Conservation (phyloP, 345 rosid genomes). For the Angophora floribunda region DNA sequence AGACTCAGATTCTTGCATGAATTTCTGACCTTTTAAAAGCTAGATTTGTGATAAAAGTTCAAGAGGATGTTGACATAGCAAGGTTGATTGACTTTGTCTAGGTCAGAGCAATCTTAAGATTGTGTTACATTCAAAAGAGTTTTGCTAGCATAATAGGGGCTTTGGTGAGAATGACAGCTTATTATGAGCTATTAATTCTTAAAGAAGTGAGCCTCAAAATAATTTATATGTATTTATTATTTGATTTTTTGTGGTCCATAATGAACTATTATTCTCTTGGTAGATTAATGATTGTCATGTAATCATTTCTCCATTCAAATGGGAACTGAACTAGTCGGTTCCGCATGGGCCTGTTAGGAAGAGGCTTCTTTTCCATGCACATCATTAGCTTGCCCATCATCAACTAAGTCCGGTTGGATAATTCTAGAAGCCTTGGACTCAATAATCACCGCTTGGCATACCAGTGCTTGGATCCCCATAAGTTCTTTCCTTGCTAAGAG, state of each 20-base stretch:
- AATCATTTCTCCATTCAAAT: not conserved
- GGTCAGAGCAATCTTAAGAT: slow-evolving; percentile 5
- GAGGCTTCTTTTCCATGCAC: slow-evolving; percentile 10
- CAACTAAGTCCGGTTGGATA: slow-evolving; percentile 9
- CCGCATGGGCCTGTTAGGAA: slow-evolving; percentile 7
- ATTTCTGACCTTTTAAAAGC: not conserved
- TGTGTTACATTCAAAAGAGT: not conserved
- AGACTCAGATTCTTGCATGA: not conserved
- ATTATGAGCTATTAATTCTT: too few species aligned
- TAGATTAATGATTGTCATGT: too few species aligned
- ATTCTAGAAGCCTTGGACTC: slow-evolving; percentile 13
- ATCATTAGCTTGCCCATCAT: too few species aligned
- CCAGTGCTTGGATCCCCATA: not conserved
- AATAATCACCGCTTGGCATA: slow-evolving; percentile 26
- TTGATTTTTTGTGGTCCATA: too few species aligned
- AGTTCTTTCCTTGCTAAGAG: too few species aligned
- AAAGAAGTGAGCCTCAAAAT: too few species aligned
- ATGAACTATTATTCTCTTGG: too few species aligned
- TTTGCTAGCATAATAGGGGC: too few species aligned
- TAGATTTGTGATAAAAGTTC: not conserved
- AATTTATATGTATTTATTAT: too few species aligned
- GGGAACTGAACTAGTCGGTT: slow-evolving; percentile 14
- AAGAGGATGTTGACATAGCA: not conserved
- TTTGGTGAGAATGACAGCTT: too few species aligned
- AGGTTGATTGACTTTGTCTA: slow-evolving; percentile 11